These are phyloP conservation scores for Shiraia bambusicola DNA, from an alignment of 2,329 filamentous ascomycete species.

Conservation along the genomic window DNA sequence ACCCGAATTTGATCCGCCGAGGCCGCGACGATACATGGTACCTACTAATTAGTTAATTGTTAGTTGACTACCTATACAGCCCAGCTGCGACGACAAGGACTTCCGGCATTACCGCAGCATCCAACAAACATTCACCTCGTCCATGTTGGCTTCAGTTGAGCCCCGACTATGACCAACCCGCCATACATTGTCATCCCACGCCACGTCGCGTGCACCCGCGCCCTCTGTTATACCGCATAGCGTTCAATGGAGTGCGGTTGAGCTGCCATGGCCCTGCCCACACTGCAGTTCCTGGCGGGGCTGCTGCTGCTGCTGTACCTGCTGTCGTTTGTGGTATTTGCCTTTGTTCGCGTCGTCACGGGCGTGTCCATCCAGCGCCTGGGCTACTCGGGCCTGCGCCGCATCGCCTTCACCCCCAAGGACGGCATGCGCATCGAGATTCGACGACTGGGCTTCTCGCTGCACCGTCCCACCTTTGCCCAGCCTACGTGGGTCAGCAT, in stretches of 20 bases:
- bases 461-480: conserved; percentile 93
- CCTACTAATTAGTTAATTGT: too few species aligned
- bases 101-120: too few species aligned
- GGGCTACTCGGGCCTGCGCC: conserved; percentile 86
- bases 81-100: too few species aligned
- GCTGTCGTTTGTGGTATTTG: conserved; percentile 89
- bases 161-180: conserved; percentile 36
- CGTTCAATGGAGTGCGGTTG: conserved; percentile 28
- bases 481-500: conserved; percentile 96
- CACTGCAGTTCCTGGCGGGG: conserved; percentile 75
- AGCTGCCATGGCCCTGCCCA: conserved; percentile 49
- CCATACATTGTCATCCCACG: conserved; percentile 14
- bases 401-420: conserved; percentile 83
- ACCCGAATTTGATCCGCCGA: too few species aligned
- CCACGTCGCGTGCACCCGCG: conserved; percentile 35
- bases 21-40: too few species aligned
- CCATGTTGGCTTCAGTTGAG: conserved; percentile 8
- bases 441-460: conserved; percentile 78
- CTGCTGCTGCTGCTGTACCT: conserved; percentile 84
- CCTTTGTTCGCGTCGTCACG: conserved; percentile 86
- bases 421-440: conserved; percentile 91
- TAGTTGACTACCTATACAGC: too few species aligned
- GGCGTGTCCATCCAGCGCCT: conserved; percentile 94
- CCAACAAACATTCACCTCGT: too few species aligned
- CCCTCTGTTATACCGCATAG: conserved; percentile 16